A percentile compares a stretch with the other conserved stretches of the same genome.
Conservation (phyloP, 2,329 filamentous ascomycete species). For the Metarhizium sp. region DNA sequence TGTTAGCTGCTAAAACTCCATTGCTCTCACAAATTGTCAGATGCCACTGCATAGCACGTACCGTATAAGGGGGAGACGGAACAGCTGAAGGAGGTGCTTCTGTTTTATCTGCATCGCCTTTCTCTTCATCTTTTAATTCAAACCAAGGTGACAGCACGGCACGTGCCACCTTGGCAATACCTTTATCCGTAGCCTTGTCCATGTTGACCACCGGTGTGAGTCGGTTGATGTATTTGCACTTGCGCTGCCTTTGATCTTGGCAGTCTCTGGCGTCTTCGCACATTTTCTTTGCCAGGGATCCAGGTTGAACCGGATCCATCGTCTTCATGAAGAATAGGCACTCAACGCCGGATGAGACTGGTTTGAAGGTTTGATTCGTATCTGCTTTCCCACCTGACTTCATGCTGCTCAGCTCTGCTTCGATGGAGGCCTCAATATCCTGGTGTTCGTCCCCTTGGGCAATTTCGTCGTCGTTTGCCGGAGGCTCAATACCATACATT, state of each 20-base stretch:
- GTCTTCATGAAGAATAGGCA: slow-evolving; percentile 56
- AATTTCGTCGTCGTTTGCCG: slow-evolving; percentile 24
- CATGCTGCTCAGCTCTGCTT: slow-evolving; percentile 60
- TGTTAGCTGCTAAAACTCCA: not conserved
- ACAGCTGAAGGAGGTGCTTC: not conserved
- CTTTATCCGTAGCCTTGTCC: slow-evolving; percentile 59
- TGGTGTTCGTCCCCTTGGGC: slow-evolving; percentile 33
- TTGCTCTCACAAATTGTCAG: not conserved
- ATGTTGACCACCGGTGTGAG: slow-evolving; percentile 42
- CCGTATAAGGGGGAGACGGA: slow-evolving; percentile 23
- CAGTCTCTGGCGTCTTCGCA: slow-evolving; percentile 43
- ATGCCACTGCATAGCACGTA: slow-evolving; percentile 21
- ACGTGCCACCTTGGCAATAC: slow-evolving; percentile 54
- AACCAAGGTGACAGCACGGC: slow-evolving; percentile 58
- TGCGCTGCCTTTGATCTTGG: slow-evolving; percentile 31
- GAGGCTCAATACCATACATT: slow-evolving; percentile 41
- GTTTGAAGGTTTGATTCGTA: slow-evolving; percentile 39
- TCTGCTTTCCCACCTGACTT: slow-evolving; percentile 31
- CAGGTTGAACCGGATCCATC: slow-evolving; percentile 43
- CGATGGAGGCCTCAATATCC: slow-evolving; percentile 68
- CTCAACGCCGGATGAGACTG: slow-evolving; percentile 47
- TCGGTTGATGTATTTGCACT: slow-evolving; percentile 49
- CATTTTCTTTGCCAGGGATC: slow-evolving; percentile 42
- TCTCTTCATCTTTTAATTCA: slow-evolving; percentile 26
- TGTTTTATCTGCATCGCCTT: slow-evolving; percentile 8